These are phyloP conservation scores for Astrocystis sublimbata DNA, from an alignment of 495 filamentous ascomycete genomes.

Conservation along the genomic window DNA sequence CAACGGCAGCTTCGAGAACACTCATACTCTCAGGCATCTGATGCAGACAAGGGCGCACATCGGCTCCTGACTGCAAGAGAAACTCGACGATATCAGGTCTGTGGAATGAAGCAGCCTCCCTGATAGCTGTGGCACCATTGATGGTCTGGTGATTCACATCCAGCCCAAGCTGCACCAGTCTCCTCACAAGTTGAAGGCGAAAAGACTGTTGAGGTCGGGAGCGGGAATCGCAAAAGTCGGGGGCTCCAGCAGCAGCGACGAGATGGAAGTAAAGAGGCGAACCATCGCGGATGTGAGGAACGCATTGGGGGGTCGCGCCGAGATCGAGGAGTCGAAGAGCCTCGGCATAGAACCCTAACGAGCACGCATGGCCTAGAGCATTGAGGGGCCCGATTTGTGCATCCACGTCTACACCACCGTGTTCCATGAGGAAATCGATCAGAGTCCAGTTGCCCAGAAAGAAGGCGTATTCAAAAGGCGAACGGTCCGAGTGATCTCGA, in stretches of 20 bases:
- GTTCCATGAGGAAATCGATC: constrained; percentile 34
- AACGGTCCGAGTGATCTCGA: constrained; percentile 29
- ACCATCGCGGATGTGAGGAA: constrained; percentile 7
- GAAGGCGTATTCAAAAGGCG: constrained; percentile 41
- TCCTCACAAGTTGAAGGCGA: constrained; percentile 16
- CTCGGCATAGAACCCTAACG: constrained; percentile 32
- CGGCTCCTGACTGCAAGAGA: constrained; percentile 25
- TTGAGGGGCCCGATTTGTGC: constrained; percentile 32
- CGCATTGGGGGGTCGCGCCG: constrained; percentile 22
- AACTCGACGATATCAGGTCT: constrained; percentile 28
- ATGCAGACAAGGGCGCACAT: constrained; percentile 25
- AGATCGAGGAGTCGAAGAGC: constrained; percentile 36
- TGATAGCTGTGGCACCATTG: constrained; percentile 20
- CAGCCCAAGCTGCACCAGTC: constrained; percentile 19
- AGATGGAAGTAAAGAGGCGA: constrained; percentile 28
- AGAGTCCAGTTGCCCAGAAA: constrained; percentile 32
- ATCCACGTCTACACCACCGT: constrained; percentile 40
- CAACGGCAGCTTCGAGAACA: too few relatives aligned
- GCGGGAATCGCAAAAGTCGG: constrained; percentile 18
- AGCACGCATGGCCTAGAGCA: constrained; percentile 41
- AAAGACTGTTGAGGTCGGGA: neutral
- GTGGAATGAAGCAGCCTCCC: constrained; percentile 8
- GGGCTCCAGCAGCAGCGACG: constrained; percentile 31
- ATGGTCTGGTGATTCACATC: constrained; percentile 17
- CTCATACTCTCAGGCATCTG: too few relatives aligned